Base-by-base conservation (phyloP, 495 filamentous ascomycete genomes). In the Aspergillus heteromorphus region DNA sequence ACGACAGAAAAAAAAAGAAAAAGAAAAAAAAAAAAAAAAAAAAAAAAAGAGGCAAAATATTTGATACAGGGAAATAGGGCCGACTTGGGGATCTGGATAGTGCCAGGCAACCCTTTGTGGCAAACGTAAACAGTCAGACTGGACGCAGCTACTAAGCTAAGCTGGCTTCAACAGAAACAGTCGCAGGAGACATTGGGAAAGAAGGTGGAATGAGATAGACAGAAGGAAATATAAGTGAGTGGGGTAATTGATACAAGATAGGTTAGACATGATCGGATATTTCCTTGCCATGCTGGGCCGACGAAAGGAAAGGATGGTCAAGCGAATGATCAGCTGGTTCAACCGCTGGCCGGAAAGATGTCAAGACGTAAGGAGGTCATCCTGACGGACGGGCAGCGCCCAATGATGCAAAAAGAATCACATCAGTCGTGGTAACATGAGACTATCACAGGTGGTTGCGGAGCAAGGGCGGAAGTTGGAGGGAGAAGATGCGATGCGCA, bases 381-480 rank as follows among this genome's bases (percentile, higher is more conserved):
- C 30, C 52, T 55, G 54, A 55, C 54, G 51, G 53, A 50, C 49
- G 55, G 60, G 53, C 57, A 38, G 27, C 42, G 40, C 48, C 55
- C 58, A 52, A 57, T 38, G 53, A 38, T 45, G 34, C 52, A 49
- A 62, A 63, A 62, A 55, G 60, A 69, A 62, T 67, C 59, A 65
- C 65, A 65, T 75, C 67, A 72, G 61, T 72, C 68, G 51, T 73
- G 63, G 51, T 51, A 70, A 65, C 63, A 68, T 66, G 63, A 70
- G 53, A 61, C 55, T 63, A 60, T 70, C 56, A 51, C 48, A 49
- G 55, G 55, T 53, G 41, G 43, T 58, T 61, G 58, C 43, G 34
- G 29, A 29, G 34, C 34, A 47, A 30, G 42, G 41, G 47, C 31
- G 48, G 40, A 34, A 30, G 40, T 42, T 18, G 49, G 11, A 47